These are phyloP conservation scores for Umbelopsis sp. DNA, from an alignment of 192 early-diverging fungal genomes.

Conservation along the genomic window DNA sequence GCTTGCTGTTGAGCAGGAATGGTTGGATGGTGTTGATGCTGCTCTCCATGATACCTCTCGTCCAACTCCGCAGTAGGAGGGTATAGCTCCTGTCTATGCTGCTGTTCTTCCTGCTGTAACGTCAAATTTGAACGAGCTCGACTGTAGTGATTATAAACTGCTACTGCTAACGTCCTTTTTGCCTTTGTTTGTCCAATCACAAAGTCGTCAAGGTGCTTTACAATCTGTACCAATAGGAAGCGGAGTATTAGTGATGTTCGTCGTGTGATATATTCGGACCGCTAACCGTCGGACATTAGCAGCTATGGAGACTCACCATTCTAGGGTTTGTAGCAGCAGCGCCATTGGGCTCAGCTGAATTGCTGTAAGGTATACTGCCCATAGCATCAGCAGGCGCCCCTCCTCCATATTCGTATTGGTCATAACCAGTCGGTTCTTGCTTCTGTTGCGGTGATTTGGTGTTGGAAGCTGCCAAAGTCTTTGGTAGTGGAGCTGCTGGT, in stretches of 20 bases:
- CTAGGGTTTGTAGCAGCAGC: not conserved
- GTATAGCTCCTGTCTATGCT: constrained; percentile 2
- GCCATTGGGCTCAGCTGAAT: not conserved
- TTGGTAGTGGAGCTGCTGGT: not conserved
- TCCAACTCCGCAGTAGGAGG: constrained; percentile 18
- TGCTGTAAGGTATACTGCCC: not conserved
- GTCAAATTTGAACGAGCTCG: constrained; percentile 72
- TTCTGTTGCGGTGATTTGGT: not conserved
- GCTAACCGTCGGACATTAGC: not conserved
- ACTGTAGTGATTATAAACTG: constrained; percentile 86
- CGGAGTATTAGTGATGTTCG: constrained; percentile 3
- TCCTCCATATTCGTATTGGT: constrained; percentile 7
- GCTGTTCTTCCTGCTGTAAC: constrained; percentile 46
- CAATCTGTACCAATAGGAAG: constrained; percentile 54
- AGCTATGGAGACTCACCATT: not conserved
- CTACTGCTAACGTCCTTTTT: constrained; percentile 82
- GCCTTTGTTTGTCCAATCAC: constrained; percentile 86
- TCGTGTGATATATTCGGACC: constrained; percentile 17
- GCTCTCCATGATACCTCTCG: constrained; percentile 27
- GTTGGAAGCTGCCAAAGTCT: not conserved
- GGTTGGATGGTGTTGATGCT: constrained; percentile 21
- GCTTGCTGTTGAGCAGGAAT: constrained; percentile 10
- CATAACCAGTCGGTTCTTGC: not conserved
- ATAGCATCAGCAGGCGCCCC: constrained; percentile 4
- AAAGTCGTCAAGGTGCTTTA: constrained; percentile 81